A percentile compares a stretch with the other conserved stretches of the same genome.
Conservation (phyloP, 1,139 yeast genomes). For the Scheffersomyces segobiensis region DNA sequence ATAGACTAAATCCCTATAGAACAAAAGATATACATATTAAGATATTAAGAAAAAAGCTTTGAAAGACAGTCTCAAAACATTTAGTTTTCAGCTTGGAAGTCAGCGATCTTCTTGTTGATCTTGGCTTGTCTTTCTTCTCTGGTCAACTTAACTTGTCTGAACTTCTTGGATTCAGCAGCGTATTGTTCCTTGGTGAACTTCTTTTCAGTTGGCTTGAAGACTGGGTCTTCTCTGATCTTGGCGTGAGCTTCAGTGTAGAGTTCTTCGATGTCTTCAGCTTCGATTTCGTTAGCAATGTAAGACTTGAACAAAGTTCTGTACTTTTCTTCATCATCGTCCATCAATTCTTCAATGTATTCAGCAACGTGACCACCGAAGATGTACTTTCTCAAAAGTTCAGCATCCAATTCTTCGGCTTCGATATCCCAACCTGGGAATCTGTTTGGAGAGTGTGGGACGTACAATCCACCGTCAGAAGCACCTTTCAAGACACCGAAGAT, state of each 20-base stretch:
- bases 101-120: conserved; percentile 90
- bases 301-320: conserved; percentile 95
- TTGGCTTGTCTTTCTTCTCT: conserved; percentile 87
- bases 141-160: conserved; percentile 86
- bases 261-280: conserved; percentile 96
- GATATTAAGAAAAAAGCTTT: background rate
- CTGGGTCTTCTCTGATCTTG: conserved; percentile 94
- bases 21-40: background rate
- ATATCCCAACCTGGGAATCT: conserved; percentile 99
- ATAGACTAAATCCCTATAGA: background rate
- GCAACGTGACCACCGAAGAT: conserved; percentile 99
- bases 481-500: conserved; percentile 99
- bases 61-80: conserved; percentile 9
- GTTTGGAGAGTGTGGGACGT: conserved; percentile 99
- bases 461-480: conserved; percentile 99
- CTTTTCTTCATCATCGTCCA: conserved; percentile 99
- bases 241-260: conserved; percentile 93
- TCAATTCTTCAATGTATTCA: conserved; percentile 99
- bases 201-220: conserved; percentile 87
- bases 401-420: conserved; percentile 97
- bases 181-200: conserved; percentile 97
- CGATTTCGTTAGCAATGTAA: conserved; percentile 95
- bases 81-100: conserved; percentile 62
- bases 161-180: conserved; percentile 95
- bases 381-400: conserved; percentile 97